Evolutionary conservation across 306 rosid species (phyloP), one percentile per base, ranked within the genome.

Genomic region (Castanea crenata): DNA sequence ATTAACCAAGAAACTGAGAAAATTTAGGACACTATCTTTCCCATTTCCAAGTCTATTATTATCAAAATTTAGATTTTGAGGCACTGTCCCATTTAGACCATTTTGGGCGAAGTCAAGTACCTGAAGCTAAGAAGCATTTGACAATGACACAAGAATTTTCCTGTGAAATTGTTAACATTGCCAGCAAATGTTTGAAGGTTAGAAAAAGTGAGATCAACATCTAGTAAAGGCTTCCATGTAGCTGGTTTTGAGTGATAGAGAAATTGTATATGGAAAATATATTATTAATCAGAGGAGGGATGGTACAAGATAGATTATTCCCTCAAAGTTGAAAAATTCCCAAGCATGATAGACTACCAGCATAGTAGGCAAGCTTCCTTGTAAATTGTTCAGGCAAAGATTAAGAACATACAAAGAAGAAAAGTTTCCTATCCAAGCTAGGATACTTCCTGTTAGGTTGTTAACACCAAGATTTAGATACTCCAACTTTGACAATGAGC

Each of bases 401-500:
- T 31, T 6, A 41, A 91, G 3, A 0, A 5, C 0, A 55, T 68
- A 46, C 55, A 88, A 21, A 20, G 84, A 85, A 78, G 97, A 85
- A 25, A 83, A 76, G 18, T 86, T 88, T 27, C 90, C 90, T 46
- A 89, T 56, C 92, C 93, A 89, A 20, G 74, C 5, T 72, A 90
- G 93, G 62, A 89, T 86, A 38, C 44, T 80, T 71, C 92, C 87
- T 13, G 67, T 74, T 7, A 85, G 83, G 41, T 78, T 82, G 84
- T 88, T 91, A 0, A 0, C 5, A 9, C 35, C 65, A 20, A 32
- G 38, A 27, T 52, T 32, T 1, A 91, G 31, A 27, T 12, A 7
- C 25, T 54, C 19, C 62, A 82, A 76, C 23, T 79, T 77, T 6
- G 38, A 38, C 78, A 82, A 32, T 34, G 82, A 65, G 3, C 32